Evolutionary conservation across 2,329 filamentous ascomycete species (phyloP).

Genomic region (Calonectria hawksworthii): DNA sequence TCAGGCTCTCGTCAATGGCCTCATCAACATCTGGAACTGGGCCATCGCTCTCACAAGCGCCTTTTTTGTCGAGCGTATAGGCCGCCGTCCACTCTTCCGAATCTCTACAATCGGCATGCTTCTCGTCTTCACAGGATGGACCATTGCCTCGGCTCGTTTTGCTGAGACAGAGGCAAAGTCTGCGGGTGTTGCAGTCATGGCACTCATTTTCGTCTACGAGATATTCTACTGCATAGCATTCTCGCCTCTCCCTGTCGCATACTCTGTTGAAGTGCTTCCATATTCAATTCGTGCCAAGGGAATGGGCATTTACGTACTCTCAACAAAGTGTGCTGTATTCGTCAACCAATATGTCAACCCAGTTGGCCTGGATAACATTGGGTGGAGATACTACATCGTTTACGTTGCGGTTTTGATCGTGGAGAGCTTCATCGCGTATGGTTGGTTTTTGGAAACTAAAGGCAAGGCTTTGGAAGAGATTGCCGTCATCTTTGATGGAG

Average conservation of each 20-base stretch:
- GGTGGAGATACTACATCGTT: constrained; percentile 70
- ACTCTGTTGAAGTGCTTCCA: constrained; percentile 67
- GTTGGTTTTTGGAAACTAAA: constrained; percentile 65
- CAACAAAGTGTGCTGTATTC: constrained; percentile 48
- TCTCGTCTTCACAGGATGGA: constrained; percentile 52
- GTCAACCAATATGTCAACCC: constrained; percentile 62
- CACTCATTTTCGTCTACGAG: constrained; percentile 54
- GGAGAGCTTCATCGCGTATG: constrained; percentile 61
- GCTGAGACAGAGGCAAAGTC: constrained; percentile 45
- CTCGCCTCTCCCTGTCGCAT: constrained; percentile 64
- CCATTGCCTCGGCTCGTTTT: constrained; percentile 51
- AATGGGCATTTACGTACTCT: constrained; percentile 52
- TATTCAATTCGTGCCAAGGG: constrained; percentile 66
- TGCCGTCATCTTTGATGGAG: constrained; percentile 62
- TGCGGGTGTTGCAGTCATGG: constrained; percentile 51
- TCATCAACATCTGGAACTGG: constrained; percentile 49
- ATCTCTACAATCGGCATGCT: constrained; percentile 47
- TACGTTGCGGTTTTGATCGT: constrained; percentile 63
- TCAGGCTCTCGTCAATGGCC: constrained; percentile 46
- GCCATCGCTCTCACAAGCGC: constrained; percentile 44
- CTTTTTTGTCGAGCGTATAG: constrained; percentile 45
- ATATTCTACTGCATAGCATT: constrained; percentile 68
- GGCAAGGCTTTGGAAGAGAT: constrained; percentile 67
- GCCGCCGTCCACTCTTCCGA: constrained; percentile 51
- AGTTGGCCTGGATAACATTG: constrained; percentile 63